These are phyloP conservation scores for Hypericum androsaemum DNA, from an alignment of 345 rosid species.

Conservation along the genomic window DNA sequence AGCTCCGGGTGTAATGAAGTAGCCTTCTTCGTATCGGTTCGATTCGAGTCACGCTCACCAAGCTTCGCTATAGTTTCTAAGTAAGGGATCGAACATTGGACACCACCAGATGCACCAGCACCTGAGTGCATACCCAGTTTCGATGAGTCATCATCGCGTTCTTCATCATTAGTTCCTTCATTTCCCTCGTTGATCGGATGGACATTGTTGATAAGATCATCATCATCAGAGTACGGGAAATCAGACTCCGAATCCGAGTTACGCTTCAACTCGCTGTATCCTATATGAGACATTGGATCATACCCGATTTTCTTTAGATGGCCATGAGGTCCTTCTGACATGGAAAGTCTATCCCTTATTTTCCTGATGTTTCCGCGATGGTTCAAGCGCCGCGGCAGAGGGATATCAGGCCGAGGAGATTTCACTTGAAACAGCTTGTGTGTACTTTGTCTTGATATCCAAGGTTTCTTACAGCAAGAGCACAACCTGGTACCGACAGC, in stretches of 20 bases:
- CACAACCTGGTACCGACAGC: constrained; percentile 13
- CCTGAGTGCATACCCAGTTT: constrained; percentile 6
- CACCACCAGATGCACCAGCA: constrained; percentile 11
- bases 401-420: constrained; percentile 16
- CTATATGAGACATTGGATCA: constrained; percentile 12
- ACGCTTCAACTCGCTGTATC: constrained; percentile 14
- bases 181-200: constrained; percentile 14
- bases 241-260: constrained; percentile 19
- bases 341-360: constrained; percentile 23
- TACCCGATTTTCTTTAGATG: constrained; percentile 20
- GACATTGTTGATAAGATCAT: constrained; percentile 20
- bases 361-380: constrained; percentile 30
- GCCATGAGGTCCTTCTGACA: constrained; percentile 11
- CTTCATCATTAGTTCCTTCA: constrained; percentile 19
- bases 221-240: constrained; percentile 18
- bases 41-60: constrained; percentile 16
- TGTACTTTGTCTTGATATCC: constrained; percentile 17
- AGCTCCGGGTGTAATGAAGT: constrained; percentile 19
- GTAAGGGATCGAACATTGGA: constrained; percentile 14
- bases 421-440: constrained; percentile 27
- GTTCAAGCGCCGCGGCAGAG: constrained; percentile 17
- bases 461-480: constrained; percentile 18
- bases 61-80: background rate
- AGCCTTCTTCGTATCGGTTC: constrained; percentile 13
- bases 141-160: constrained; percentile 8